Percentiles rank a stretch among this genome's conserved stretches.
These are phyloP conservation scores for Ganoderma lucidum DNA, from an alignment of 1,284 basidiomycete species.

Conservation along the genomic window DNA sequence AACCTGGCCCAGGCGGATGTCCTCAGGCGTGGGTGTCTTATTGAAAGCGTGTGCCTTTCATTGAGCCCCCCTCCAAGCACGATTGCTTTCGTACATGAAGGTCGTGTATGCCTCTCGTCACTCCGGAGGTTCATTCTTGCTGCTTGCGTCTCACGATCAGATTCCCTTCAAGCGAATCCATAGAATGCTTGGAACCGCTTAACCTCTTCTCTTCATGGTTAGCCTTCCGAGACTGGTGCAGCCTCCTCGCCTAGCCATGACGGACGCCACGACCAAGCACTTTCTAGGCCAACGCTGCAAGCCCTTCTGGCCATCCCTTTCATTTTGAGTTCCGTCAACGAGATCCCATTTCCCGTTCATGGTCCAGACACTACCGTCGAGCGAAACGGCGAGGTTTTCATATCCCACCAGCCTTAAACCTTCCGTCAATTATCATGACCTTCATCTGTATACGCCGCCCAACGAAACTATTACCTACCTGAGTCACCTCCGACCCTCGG, in stretches of 20 bases:
- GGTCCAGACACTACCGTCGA: background rate
- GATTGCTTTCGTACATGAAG: conserved; percentile 11
- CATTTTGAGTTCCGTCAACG: background rate
- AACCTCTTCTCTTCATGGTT: conserved; percentile 7
- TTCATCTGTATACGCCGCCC: background rate
- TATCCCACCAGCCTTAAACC: conserved; percentile 8
- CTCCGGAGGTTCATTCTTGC: conserved; percentile 5
- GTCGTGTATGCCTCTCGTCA: conserved; percentile 13
- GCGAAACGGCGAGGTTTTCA: conserved; percentile 6
- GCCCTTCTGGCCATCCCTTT: background rate
- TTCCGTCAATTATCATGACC: background rate
- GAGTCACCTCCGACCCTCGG: background rate
- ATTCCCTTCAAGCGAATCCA: conserved; percentile 14
- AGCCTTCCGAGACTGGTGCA: background rate
- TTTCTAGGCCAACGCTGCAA: background rate
- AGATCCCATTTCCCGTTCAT: background rate
- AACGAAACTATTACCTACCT: background rate
- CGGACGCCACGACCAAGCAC: background rate
- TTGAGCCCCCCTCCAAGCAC: conserved; percentile 4
- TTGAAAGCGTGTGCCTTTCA: conserved; percentile 14
- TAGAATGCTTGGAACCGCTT: conserved; percentile 19
- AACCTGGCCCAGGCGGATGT: conserved; percentile 6
- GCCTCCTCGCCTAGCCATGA: background rate
- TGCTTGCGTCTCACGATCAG: conserved; percentile 15
- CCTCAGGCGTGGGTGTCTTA: conserved; percentile 16